Conservation (phyloP, 352 stramenopile species). For the Phytophthora citricola region DNA sequence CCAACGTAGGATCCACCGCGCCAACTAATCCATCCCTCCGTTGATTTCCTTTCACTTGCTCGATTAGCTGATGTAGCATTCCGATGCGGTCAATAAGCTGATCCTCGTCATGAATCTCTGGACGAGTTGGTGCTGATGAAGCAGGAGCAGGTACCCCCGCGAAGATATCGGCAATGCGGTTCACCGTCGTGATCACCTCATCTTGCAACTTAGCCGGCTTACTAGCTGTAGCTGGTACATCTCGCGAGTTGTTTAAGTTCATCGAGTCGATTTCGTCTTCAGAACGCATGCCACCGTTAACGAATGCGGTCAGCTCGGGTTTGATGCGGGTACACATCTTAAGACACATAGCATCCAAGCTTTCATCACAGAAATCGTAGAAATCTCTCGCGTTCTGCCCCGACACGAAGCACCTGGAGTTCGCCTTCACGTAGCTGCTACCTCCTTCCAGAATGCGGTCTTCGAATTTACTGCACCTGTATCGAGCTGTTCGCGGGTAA, state of each 20-base stretch:
- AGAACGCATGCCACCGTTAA: conserved; percentile 5
- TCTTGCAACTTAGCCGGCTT: conserved; percentile 4
- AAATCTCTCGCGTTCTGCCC: conserved; percentile 5
- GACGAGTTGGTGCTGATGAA: no score
- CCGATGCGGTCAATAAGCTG: neutral
- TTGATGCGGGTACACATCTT: conserved; percentile 13
- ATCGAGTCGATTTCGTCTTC: conserved; percentile 14
- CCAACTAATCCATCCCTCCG: no score
- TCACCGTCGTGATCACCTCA: conserved; percentile 6
- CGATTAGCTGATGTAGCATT: conserved; percentile 17
- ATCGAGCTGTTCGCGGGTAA: conserved; percentile 4
- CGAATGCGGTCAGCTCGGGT: conserved; percentile 9
- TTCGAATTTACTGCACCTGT: neutral
- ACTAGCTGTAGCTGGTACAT: no score
- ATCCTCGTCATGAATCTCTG: no score
- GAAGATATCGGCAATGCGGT: neutral
- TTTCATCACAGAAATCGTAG: conserved; percentile 6
- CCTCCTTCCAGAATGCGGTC: conserved; percentile 16
- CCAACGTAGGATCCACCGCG: no score
- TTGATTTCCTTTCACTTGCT: conserved; percentile 1
- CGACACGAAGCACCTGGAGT: conserved; percentile 8
- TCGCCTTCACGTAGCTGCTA: conserved; percentile 6
- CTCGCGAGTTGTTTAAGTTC: neutral
- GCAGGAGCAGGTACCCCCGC: neutral
- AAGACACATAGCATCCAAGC: conserved; percentile 7